Base-by-base conservation (phyloP, 768 basidiomycete genomes). In the Pleurotus pulmonarius region DNA sequence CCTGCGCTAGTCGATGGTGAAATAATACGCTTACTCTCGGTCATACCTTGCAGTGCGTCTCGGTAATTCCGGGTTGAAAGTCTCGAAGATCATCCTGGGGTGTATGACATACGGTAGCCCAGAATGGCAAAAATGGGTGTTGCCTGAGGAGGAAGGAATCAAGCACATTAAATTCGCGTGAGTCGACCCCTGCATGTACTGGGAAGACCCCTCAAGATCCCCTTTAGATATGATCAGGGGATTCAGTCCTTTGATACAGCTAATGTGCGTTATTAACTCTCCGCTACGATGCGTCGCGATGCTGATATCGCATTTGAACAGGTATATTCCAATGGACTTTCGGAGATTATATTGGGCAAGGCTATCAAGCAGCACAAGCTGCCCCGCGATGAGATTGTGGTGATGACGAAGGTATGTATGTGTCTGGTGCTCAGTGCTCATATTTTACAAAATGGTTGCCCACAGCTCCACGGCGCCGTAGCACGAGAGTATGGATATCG, bases 331-430 rank as follows among this genome's bases (percentile, higher is more conserved):
- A 83, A 87, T 59, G 87, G 87, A 2, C 67, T 72, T 5, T 86
- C 83, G 0, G 90, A 92, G 65, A 63, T 79, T 45, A 76, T 90
- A 51, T 73, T 90, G 16, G 89, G 89, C 9, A 85, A 87, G 61
- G 87, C 83, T 2, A 83, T 92, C 71, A 87, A 86, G 63, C 64
- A 82, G 59, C 76, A 81, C 59, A 66, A 83, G 18, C 73, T 89
- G 11, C 87, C 88, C n/a, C 81, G 90, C 1, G 85, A 87, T 12
- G 82, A 86, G 60, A 83, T 91, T 45, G 89, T 92, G 15, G 80
- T 92, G 13, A 78, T 92, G 75, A 90, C 90, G 55, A 92, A 92
- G 72, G 83, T 82, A 55, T n/a, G 13, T 15, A 37, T 16, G 56
- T 53, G 20, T 12, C 20, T 24, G 40, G 18, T 56, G 34, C 45